Evolutionary conservation across 805 yeast species (phyloP).

Genomic region (Pichia cephalocereana): DNA sequence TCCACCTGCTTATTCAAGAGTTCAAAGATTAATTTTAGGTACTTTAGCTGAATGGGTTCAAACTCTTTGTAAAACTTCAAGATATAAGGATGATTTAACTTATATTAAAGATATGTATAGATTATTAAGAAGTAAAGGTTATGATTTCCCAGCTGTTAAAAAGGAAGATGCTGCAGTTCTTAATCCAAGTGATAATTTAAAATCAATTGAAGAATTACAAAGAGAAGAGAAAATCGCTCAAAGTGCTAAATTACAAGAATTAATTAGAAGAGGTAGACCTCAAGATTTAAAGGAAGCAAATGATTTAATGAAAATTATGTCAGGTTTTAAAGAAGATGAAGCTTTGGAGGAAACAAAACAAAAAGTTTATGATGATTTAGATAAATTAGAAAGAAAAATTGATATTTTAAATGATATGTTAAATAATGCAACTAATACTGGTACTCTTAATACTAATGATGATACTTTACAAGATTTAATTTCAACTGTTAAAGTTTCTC

Average conservation of each 20-base stretch:
- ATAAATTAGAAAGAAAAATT: constrained; percentile 74
- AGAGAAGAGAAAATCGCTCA: constrained; percentile 90
- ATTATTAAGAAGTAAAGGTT: constrained; percentile 80
- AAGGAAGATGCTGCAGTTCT: constrained; percentile 88
- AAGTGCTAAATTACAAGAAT: constrained; percentile 89
- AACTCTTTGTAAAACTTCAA: constrained; percentile 82
- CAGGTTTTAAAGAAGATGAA: constrained; percentile 88
- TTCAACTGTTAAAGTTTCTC: constrained; percentile 69
- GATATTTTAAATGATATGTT: constrained; percentile 87
- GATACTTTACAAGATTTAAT: constrained; percentile 79
- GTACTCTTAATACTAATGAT: constrained; percentile 33
- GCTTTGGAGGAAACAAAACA: constrained; percentile 61
- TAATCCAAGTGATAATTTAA: constrained; percentile 79
- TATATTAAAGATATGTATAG: constrained; percentile 95
- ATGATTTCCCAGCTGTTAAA: constrained; percentile 84
- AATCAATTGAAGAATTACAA: constrained; percentile 83
- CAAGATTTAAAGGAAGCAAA: constrained; percentile 94
- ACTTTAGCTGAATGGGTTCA: constrained; percentile 97
- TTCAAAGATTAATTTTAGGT: constrained; percentile 77
- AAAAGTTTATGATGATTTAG: constrained; percentile 74
- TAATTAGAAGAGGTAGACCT: constrained; percentile 92
- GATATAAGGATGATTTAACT: constrained; percentile 86
- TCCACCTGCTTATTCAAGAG: constrained; percentile 71
- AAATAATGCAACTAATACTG: constrained; percentile 35
- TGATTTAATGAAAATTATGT: constrained; percentile 94